A percentile compares a stretch with the other conserved stretches of the same genome.
Evolutionary conservation across 169 alveolate genomes (phyloP).

Genomic region (Plasmodium adleri): DNA sequence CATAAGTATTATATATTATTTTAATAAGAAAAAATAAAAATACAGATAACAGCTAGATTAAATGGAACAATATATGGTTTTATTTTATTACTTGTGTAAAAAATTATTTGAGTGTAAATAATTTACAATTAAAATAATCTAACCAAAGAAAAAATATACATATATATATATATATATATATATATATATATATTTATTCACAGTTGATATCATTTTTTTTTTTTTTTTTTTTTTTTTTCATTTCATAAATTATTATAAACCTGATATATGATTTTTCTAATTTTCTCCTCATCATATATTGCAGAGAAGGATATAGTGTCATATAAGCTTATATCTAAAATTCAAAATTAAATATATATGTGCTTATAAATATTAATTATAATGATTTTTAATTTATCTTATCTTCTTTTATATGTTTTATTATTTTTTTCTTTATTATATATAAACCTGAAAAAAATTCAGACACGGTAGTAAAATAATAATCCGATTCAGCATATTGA

Average conservation of each 20-base stretch:
- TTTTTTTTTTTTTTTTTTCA: constrained; percentile 11
- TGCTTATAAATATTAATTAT: neutral
- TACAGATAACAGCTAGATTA: neutral
- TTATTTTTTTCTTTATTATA: neutral
- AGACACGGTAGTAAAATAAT: constrained; percentile 33
- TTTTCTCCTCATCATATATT: constrained; percentile 50
- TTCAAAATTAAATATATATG: no score
- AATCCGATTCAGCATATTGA: constrained; percentile 34
- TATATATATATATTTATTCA: neutral
- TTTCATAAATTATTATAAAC: constrained; percentile 27
- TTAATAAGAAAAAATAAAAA: neutral
- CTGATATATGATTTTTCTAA: constrained; percentile 57
- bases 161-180: constrained; percentile 1
- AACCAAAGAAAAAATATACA: constrained; percentile 1
- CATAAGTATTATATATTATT: neutral
- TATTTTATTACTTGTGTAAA: constrained; percentile 38
- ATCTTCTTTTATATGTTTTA: neutral
- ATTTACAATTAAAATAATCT: constrained; percentile 39
- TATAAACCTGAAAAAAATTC: constrained; percentile 61
- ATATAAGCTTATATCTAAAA: constrained; percentile 37
- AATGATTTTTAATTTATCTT: neutral
- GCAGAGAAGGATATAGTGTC: constrained; percentile 12
- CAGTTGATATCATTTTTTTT: no score
- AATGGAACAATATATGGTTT: no score
- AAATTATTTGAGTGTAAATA: constrained; percentile 68